Conservation (phyloP, 805 yeast genomes). For the Candida andamanensis region DNA sequence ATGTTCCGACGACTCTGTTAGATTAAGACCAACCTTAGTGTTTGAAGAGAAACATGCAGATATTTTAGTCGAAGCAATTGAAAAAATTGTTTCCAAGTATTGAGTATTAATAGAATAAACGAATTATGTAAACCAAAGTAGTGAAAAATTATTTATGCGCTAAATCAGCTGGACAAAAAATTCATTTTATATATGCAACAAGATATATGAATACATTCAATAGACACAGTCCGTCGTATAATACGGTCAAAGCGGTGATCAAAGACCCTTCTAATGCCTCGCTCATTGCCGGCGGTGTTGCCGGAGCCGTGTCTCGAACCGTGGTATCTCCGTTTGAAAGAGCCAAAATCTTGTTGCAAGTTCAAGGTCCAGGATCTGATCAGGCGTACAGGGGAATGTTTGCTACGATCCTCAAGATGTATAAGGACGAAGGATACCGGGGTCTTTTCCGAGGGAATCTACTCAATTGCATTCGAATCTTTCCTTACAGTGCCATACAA, state of each 20-base stretch:
- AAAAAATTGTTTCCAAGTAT: slow-evolving; percentile 29
- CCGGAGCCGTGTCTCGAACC: slow-evolving; percentile 79
- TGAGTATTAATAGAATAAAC: no score
- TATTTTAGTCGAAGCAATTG: slow-evolving; percentile 45
- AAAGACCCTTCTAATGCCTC: slow-evolving; percentile 56
- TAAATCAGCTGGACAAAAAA: background rate
- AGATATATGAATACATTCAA: no score
- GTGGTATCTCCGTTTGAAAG: slow-evolving; percentile 94
- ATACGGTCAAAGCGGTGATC: slow-evolving; percentile 16
- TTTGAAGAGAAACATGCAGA: slow-evolving; percentile 81
- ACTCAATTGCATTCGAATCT: slow-evolving; percentile 79
- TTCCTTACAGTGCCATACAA: slow-evolving; percentile 94
- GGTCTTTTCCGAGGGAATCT: slow-evolving; percentile 92
- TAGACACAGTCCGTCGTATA: background rate
- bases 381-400: slow-evolving; percentile 62
- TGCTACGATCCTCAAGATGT: slow-evolving; percentile 71
- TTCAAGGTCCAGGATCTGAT: slow-evolving; percentile 62
- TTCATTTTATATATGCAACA: no score
- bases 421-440: slow-evolving; percentile 84
- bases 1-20: slow-evolving; percentile 72
- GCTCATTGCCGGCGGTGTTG: slow-evolving; percentile 68
- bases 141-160: no score
- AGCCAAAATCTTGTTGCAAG: slow-evolving; percentile 85
- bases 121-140: no score
- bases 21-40: slow-evolving; percentile 75